phyloP scores from a whole-genome alignment of 73 alveolate genomes.

The Loxodes magnus region DNA sequence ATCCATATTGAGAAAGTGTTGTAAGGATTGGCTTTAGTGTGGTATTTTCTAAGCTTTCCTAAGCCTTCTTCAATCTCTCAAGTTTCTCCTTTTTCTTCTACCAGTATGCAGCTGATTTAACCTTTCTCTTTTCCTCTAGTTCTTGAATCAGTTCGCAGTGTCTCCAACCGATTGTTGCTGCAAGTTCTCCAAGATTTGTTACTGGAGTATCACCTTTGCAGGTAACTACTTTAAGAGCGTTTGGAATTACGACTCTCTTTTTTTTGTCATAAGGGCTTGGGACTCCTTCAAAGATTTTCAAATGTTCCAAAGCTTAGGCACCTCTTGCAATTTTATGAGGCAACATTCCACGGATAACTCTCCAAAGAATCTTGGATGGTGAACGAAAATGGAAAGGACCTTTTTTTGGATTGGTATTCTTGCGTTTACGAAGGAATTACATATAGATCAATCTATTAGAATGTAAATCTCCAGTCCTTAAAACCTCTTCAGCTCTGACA shows the following conservation, averaged over 20 bases:
- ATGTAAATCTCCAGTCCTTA: conserved; percentile 49
- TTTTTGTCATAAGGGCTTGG: conserved; percentile 91
- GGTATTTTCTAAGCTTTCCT: no score
- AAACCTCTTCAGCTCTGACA: conserved; percentile 81
- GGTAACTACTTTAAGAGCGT: conserved; percentile 82
- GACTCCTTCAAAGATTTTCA: conserved; percentile 76
- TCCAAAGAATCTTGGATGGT: conserved; percentile 95
- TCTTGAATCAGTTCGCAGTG: conserved; percentile 53
- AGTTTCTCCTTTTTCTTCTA: no score
- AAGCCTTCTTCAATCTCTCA: no score
- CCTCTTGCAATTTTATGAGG: conserved; percentile 97
- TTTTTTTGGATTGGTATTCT: conserved; percentile 92
- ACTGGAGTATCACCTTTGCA: conserved; percentile 59
- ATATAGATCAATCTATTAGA: conserved; percentile 17
- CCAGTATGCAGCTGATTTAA: no score
- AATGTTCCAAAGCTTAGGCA: conserved; percentile 83
- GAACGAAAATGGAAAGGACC: conserved; percentile 93
- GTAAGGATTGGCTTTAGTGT: no score
- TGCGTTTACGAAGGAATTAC: conserved; percentile 85
- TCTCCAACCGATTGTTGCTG: conserved; percentile 86
- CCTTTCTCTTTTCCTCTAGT: conserved; percentile 87
- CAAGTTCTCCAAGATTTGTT: conserved; percentile 80
- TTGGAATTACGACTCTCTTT: conserved; percentile 87
- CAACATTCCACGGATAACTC: conserved; percentile 76
- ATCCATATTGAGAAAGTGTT: no score